Conservation (phyloP, 805 yeast genomes). For the Tanozyma kutaoensis region DNA sequence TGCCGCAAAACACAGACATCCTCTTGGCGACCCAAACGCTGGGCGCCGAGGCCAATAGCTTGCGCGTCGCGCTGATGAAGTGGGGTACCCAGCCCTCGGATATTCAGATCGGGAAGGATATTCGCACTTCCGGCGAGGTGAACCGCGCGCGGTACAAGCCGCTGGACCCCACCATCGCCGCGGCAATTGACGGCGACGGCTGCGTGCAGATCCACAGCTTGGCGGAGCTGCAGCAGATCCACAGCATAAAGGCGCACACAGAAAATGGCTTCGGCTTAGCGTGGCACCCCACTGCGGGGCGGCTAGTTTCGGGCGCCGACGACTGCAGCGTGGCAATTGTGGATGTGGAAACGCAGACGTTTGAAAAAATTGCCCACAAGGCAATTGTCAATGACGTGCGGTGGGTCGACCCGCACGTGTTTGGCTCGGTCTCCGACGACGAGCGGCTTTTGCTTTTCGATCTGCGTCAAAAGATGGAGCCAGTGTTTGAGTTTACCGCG, state of each 20-base stretch:
- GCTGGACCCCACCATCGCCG: constrained; percentile 37
- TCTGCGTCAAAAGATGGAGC: constrained; percentile 21
- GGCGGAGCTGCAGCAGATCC: no score
- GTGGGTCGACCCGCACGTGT: constrained; percentile 42
- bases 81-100: constrained; percentile 29
- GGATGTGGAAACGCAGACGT: constrained; percentile 18
- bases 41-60: constrained; percentile 50
- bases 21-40: constrained; percentile 66
- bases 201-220: constrained; percentile 35
- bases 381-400: constrained; percentile 66
- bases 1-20: constrained; percentile 27
- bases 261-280: constrained; percentile 67
- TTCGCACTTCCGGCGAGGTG: constrained; percentile 49
- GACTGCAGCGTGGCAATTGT: constrained; percentile 53
- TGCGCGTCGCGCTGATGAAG: constrained; percentile 37
- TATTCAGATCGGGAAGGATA: constrained; percentile 47
- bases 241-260: no score
- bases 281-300: constrained; percentile 42
- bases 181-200: constrained; percentile 61
- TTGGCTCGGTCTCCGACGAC: constrained; percentile 73
- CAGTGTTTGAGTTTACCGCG: constrained; percentile 6
- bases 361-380: constrained; percentile 15
- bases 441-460: constrained; percentile 42
- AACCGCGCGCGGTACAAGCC: constrained; percentile 67
- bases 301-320: constrained; percentile 50